Conservation (phyloP, 2,329 filamentous ascomycete genomes). For the Stenocarpella maydis region DNA sequence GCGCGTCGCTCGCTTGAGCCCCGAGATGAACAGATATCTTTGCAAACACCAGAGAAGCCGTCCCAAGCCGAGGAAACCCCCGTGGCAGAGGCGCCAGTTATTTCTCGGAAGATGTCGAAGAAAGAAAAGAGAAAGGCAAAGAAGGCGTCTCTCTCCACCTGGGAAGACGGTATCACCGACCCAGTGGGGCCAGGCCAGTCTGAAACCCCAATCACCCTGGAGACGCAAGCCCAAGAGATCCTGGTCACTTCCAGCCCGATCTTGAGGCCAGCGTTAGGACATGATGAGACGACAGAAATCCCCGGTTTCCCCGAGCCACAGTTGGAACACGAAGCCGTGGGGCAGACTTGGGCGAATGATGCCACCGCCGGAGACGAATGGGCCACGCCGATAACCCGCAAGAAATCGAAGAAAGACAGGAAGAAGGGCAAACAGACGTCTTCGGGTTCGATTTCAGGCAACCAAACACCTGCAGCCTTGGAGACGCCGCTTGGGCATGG, state of each 20-base stretch:
- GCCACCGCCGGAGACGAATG: constrained; percentile 37
- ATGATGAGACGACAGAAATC: background rate
- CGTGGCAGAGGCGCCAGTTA: constrained; percentile 7
- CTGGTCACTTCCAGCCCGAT: background rate
- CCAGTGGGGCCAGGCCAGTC: constrained; percentile 30
- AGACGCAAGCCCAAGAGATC: constrained; percentile 9
- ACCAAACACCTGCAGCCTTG: constrained; percentile 26
- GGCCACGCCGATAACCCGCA: constrained; percentile 37
- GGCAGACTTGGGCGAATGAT: constrained; percentile 34
- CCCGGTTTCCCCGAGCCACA: background rate
- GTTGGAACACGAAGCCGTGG: constrained; percentile 35
- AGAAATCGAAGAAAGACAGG: constrained; percentile 49
- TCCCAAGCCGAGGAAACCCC: background rate
- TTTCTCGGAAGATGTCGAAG: constrained; percentile 35
- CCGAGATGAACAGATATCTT: background rate
- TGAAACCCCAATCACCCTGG: constrained; percentile 18
- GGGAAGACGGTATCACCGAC: constrained; percentile 30
- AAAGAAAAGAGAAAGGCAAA: constrained; percentile 40
- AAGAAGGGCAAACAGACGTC: constrained; percentile 45
- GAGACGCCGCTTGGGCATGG: background rate
- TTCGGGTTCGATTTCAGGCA: constrained; percentile 34
- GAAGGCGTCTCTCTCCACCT: constrained; percentile 41
- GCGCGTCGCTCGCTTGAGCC: constrained; percentile 1
- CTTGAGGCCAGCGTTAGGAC: background rate
- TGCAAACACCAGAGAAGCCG: background rate